Percentiles rank a stretch among this genome's conserved stretches.
Evolutionary conservation across 2,329 filamentous ascomycete species (phyloP).

Genomic region (Monilinia laxa): DNA sequence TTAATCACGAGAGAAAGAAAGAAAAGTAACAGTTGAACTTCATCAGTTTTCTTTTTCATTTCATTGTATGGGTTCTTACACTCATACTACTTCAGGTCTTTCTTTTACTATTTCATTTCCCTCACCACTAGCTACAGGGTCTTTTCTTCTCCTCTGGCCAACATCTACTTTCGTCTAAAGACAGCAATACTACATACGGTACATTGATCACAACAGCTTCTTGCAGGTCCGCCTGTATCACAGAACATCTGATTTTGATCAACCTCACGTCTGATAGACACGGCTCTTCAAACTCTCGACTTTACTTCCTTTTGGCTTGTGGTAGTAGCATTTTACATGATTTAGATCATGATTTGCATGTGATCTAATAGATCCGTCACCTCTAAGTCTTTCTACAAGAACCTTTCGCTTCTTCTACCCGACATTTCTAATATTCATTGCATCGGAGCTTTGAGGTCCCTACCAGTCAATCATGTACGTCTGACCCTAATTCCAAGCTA

Average conservation of each 20-base stretch:
- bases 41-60: slow-evolving; percentile 3
- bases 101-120: neutral
- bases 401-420: slow-evolving; percentile 20
- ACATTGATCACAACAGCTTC: slow-evolving; percentile 10
- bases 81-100: neutral
- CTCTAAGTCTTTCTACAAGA: neutral
- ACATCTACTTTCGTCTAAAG: neutral
- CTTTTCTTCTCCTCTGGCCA: neutral
- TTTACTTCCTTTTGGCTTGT: slow-evolving; percentile 13
- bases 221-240: slow-evolving; percentile 21
- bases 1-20: neutral
- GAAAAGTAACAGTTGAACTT: neutral
- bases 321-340: slow-evolving; percentile 16
- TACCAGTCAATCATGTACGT: slow-evolving; percentile 40
- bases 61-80: neutral
- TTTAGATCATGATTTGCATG: slow-evolving; percentile 30
- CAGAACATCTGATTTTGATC: slow-evolving; percentile 1
- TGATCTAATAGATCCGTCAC: slow-evolving; percentile 28
- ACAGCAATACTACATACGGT: neutral
- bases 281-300: neutral
- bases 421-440: slow-evolving; percentile 27
- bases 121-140: slow-evolving; percentile 6
- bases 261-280: slow-evolving; percentile 6
- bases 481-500: slow-evolving; percentile 7
- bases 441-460: slow-evolving; percentile 34